These are phyloP conservation scores for Aureobasidium sp. DNA, from an alignment of 2,329 filamentous ascomycete genomes.

Conservation along the genomic window DNA sequence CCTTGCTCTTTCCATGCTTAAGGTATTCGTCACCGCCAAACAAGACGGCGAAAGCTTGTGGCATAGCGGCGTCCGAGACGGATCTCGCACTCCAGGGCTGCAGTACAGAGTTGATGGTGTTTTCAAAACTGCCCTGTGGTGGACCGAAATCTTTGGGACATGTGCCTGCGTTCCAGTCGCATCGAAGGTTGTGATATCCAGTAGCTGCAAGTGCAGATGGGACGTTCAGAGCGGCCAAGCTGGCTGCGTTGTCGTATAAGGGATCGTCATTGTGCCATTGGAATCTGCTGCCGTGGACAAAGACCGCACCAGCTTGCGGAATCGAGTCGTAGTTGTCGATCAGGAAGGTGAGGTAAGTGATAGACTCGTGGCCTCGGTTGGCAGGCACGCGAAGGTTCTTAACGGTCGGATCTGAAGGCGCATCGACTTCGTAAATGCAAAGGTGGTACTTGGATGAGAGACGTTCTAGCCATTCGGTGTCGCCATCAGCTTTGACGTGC, in stretches of 20 bases:
- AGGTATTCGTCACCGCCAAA: conserved; percentile 12
- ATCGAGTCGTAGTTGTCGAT: conserved; percentile 52
- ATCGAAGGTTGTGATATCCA: conserved; percentile 43
- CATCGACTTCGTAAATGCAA: conserved; percentile 39
- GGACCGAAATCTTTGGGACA: conserved; percentile 25
- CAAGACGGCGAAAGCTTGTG: conserved; percentile 43
- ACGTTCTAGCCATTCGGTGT: conserved; percentile 33
- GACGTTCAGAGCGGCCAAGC: conserved; percentile 33
- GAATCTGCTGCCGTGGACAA: conserved; percentile 49
- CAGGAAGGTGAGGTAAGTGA: conserved; percentile 53
- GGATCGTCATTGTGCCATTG: conserved; percentile 50
- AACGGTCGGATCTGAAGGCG: conserved; percentile 20
- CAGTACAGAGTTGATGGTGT: conserved; percentile 31
- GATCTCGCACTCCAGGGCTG: conserved; percentile 14
- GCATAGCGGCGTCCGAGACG: conserved; percentile 29
- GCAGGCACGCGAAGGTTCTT: conserved; percentile 34
- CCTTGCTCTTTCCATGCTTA: conserved; percentile 17
- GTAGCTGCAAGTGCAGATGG: conserved; percentile 27
- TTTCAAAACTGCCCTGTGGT: conserved; percentile 19
- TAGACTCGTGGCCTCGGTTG: conserved; percentile 53
- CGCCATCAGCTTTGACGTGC: conserved; percentile 32
- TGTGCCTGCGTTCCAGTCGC: conserved; percentile 40
- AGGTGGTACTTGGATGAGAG: conserved; percentile 34
- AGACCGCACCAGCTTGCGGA: conserved; percentile 46
- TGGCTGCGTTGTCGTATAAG: conserved; percentile 37